A percentile compares a stretch with the other conserved stretches of the same genome.
These are phyloP conservation scores for Debaryomyces fabryi DNA, from an alignment of 1,139 yeast genomes.

Conservation along the genomic window DNA sequence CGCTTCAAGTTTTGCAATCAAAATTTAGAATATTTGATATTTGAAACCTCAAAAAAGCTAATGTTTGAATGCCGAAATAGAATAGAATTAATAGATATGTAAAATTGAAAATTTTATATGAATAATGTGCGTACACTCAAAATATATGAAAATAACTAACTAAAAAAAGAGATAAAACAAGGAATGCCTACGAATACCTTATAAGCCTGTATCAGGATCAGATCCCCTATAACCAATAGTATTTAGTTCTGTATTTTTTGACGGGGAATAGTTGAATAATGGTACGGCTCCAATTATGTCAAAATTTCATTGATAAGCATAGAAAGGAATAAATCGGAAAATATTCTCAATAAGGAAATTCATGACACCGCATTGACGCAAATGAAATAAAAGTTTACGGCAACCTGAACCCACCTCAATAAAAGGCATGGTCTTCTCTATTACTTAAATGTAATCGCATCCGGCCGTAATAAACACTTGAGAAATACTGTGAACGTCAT, in stretches of 20 bases:
- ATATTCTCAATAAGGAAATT: neutral
- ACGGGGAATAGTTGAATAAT: neutral
- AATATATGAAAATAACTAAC: neutral
- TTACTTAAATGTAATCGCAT: neutral
- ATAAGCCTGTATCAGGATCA: neutral
- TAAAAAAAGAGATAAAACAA: neutral
- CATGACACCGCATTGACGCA: slow-evolving; percentile 2
- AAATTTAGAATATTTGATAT: neutral
- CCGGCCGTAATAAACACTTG: too few relatives aligned
- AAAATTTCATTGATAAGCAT: neutral
- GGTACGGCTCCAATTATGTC: neutral
- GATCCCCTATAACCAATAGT: neutral
- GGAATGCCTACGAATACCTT: neutral
- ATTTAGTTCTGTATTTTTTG: neutral
- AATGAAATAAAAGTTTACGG: neutral
- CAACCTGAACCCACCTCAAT: neutral
- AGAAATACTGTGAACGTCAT: neutral
- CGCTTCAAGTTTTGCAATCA: neutral
- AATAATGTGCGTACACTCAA: neutral
- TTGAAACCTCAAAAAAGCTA: neutral
- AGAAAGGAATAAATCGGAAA: neutral
- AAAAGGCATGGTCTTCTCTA: neutral
- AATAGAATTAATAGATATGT: neutral
- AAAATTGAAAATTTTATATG: too few relatives aligned
- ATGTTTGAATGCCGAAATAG: slow-evolving; percentile 2